Conservation (phyloP, 768 basidiomycete species). For the Stropharia rugosoannulata region DNA sequence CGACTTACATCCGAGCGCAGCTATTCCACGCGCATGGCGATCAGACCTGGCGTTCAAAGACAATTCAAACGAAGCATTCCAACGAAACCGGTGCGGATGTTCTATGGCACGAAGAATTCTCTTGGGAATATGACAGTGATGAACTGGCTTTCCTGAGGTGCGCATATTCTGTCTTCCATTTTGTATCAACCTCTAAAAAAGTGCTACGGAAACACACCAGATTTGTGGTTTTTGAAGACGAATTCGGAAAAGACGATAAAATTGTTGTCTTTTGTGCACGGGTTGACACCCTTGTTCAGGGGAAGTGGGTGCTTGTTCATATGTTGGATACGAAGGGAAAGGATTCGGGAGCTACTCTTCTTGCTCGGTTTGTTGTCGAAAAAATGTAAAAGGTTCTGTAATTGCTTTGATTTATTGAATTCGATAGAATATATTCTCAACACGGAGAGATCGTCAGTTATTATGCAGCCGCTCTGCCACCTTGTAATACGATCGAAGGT, state of each 20-base stretch:
- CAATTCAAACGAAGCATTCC: constrained; percentile 32
- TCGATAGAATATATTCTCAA: too few relatives aligned
- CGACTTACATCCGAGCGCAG: constrained; percentile 44
- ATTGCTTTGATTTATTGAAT: too few relatives aligned
- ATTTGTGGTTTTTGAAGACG: constrained; percentile 37
- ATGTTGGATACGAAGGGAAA: constrained; percentile 54
- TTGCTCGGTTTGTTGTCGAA: constrained; percentile 15
- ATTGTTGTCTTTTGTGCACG: constrained; percentile 56
- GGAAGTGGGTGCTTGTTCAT: constrained; percentile 45
- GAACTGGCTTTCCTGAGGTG: constrained; percentile 55
- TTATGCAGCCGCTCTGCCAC: too few relatives aligned
- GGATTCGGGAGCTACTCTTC: constrained; percentile 36
- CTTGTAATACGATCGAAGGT: too few relatives aligned
- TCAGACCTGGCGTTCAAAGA: constrained; percentile 43
- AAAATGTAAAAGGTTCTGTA: too few relatives aligned
- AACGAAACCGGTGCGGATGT: constrained; percentile 34
- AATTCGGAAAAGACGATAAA: constrained; percentile 42
- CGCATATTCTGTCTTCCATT: constrained; percentile 10
- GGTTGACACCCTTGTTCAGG: constrained; percentile 42
- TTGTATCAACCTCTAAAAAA: too few relatives aligned
- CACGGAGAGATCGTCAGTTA: too few relatives aligned
- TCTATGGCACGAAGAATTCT: constrained; percentile 41
- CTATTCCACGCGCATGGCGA: constrained; percentile 39
- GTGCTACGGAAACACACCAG: constrained; percentile 24
- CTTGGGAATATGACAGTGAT: constrained; percentile 51